Percentiles rank a stretch among this genome's conserved stretches.
Evolutionary conservation across 2,329 filamentous ascomycete species (phyloP).

Genomic region (Claviceps cyperi): DNA sequence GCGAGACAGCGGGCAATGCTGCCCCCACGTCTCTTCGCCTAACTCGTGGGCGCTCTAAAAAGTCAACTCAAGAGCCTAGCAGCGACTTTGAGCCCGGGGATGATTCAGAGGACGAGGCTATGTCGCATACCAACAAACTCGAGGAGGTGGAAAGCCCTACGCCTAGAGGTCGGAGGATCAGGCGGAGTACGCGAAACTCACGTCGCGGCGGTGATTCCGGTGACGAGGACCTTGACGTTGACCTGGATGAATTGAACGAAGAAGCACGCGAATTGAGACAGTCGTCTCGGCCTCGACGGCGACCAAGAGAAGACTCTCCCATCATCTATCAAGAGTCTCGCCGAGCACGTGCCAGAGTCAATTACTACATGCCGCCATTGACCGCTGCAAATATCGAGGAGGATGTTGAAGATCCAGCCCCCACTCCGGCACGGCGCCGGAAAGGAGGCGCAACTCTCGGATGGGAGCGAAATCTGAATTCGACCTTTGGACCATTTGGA

Average conservation of each 20-base stretch:
- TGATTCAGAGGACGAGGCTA: constrained; percentile 41
- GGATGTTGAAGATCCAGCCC: constrained; percentile 50
- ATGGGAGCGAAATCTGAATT: constrained; percentile 74
- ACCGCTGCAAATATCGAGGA: constrained; percentile 50
- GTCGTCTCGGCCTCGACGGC: constrained; percentile 36
- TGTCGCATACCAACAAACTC: constrained; percentile 26
- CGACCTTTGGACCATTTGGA: constrained; percentile 85
- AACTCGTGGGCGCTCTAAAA: constrained; percentile 30
- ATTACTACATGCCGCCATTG: constrained; percentile 76
- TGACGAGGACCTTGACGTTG: constrained; percentile 43
- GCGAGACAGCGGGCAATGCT: constrained; percentile 15
- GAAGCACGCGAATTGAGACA: constrained; percentile 48
- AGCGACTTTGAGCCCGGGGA: constrained; percentile 48
- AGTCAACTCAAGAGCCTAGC: constrained; percentile 37
- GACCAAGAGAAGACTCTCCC: constrained; percentile 35
- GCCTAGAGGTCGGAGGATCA: constrained; percentile 31
- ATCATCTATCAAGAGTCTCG: constrained; percentile 45
- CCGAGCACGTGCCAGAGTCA: constrained; percentile 47
- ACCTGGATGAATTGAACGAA: constrained; percentile 50
- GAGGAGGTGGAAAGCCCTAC: constrained; percentile 34
- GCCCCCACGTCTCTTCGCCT: constrained; percentile 28
- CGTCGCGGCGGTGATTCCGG: constrained; percentile 36
- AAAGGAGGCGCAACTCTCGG: constrained; percentile 41
- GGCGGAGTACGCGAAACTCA: constrained; percentile 28
- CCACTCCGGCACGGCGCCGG: constrained; percentile 55